A percentile compares a stretch with the other conserved stretches of the same genome.
Evolutionary conservation across 192 early-diverging fungal species (phyloP).

Genomic region (Linderina pennispora): DNA sequence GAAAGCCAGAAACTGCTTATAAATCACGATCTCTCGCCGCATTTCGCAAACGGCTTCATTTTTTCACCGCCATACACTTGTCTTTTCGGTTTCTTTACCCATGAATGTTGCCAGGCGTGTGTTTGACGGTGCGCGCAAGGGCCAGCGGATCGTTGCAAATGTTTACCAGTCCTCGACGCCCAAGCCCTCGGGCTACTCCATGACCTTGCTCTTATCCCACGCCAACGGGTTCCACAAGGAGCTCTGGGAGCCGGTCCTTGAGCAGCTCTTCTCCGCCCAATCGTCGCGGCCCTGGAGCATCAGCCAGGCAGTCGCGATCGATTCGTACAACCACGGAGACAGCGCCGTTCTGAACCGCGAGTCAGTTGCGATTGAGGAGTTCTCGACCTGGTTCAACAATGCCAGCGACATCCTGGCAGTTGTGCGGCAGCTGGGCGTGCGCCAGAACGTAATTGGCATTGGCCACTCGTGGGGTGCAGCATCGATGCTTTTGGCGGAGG

Average conservation of each 20-base stretch:
- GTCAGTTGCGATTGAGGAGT: constrained; percentile 4
- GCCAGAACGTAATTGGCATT: constrained; percentile 20
- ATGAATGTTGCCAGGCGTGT: constrained; percentile 23
- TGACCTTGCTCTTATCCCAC: constrained; percentile 37
- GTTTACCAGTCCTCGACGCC: no score
- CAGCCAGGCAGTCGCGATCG: constrained; percentile 26
- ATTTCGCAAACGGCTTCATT: background rate
- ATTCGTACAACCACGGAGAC: constrained; percentile 46
- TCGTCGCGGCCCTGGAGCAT: constrained; percentile 16
- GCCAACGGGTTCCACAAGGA: constrained; percentile 50
- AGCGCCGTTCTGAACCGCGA: constrained; percentile 33
- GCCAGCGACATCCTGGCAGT: constrained; percentile 33
- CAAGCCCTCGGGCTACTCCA: background rate
- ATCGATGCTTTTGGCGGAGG: constrained; percentile 30
- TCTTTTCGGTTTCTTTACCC: background rate
- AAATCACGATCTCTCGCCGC: background rate
- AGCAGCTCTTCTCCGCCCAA: constrained; percentile 15
- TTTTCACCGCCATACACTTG: background rate
- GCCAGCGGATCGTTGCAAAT: constrained; percentile 31
- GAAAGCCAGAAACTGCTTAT: background rate
- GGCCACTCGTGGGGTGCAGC: constrained; percentile 45
- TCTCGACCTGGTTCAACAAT: constrained; percentile 24
- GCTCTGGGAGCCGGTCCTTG: constrained; percentile 39
- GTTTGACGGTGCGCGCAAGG: constrained; percentile 20
- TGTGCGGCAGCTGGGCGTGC: constrained; percentile 12